Evolutionary conservation across 139 green algal species (phyloP).

Genomic region (Closterium sp.): DNA sequence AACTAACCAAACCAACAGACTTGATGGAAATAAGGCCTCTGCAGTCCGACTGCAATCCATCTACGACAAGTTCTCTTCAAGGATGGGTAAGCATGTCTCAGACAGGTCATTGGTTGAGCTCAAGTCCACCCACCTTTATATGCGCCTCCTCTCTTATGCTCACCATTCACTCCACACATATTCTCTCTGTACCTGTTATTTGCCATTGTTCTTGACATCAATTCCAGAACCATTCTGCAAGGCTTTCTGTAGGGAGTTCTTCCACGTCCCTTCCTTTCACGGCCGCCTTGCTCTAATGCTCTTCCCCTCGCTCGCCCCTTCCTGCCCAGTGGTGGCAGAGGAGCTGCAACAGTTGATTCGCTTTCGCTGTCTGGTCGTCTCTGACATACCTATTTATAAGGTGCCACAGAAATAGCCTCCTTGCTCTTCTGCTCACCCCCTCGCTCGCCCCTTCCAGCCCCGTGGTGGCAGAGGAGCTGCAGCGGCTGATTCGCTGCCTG

Average conservation of each 20-base stretch:
- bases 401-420: too few species aligned
- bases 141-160: too few species aligned
- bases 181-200: too few species aligned
- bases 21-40: too few species aligned
- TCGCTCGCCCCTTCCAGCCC: neutral
- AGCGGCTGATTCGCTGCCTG: conserved; percentile 1
- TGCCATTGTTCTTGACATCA: neutral
- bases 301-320: neutral
- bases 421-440: too few species aligned
- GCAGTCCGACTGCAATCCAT: too few species aligned
- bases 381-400: neutral
- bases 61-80: too few species aligned
- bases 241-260: neutral
- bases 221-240: neutral
- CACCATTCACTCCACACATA: neutral
- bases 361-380: neutral
- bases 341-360: neutral
- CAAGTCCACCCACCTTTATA: too few species aligned
- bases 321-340: neutral
- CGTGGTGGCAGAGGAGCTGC: neutral
- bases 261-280: neutral
- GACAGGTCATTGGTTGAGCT: too few species aligned
- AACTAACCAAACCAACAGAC: too few species aligned
- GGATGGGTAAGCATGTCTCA: too few species aligned
- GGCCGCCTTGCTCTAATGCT: neutral